Base-by-base conservation (phyloP, 805 yeast genomes). In the Hanseniaspora nectarophila region DNA sequence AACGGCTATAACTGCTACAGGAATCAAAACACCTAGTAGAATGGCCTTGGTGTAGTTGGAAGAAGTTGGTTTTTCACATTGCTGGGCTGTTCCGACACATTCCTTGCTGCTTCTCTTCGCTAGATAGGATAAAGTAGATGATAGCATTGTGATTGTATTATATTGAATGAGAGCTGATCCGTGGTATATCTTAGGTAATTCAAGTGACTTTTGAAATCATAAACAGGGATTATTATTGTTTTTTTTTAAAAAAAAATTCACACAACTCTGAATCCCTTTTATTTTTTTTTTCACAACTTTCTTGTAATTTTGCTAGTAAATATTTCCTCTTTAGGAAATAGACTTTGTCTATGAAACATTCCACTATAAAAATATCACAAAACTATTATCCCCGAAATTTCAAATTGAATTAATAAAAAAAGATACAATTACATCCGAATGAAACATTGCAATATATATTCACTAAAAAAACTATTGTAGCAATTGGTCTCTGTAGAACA, bases 401-500 rank as follows among this genome's bases (percentile, higher is more conserved):
- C n/a, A n/a, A n/a, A n/a, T n/a, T n/a, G n/a, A n/a, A n/a, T n/a
- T n/a, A n/a, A n/a, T n/a, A n/a, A n/a, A n/a, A n/a, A n/a, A n/a
- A n/a, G n/a, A n/a, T n/a, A 13, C 35, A 33, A 31, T 15, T 12
- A 12, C n/a, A 31, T 31, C 33, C 33, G 33, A 12, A 31, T 31
- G 33, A 31, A 31, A 31, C n/a, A 5, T 6, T 31, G 33, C n/a
- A 7, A 39, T 24, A 26, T 39, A 39, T 12, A 43, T 12, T 21
- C 15, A 9, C 38, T n/a, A n/a, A n/a, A n/a, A n/a, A 34, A 7
- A 47, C 58, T 55, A 72, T 61, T 73, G 76, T 56, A 87, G 70
- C 56, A 87, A 67, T 66, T 80, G 85, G 64, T 87, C 95, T 63
- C 95, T 77, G 74, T 74, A 87, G 62, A 90, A 88, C 45, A 85